phyloP scores from a whole-genome alignment of 306 rosid species.

The Clitoria ternatea region DNA sequence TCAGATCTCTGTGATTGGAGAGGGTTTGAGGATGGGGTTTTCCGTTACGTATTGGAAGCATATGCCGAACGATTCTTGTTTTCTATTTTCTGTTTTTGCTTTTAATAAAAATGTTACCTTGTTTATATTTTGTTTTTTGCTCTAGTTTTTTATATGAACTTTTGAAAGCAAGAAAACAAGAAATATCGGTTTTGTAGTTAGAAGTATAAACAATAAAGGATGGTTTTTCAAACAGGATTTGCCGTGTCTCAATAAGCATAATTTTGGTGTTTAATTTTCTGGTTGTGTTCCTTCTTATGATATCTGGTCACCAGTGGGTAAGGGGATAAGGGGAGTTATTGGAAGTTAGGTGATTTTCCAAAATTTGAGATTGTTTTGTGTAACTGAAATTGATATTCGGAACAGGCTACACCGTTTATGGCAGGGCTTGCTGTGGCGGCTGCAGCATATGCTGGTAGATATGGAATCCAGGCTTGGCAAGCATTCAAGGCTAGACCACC shows the following conservation, averaged over 20 bases:
- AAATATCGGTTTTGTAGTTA: too few relatives aligned
- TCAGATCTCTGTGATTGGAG: background rate
- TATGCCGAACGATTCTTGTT: too few relatives aligned
- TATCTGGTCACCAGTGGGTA: background rate
- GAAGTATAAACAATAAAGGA: too few relatives aligned
- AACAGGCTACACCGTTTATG: slow-evolving; percentile 56
- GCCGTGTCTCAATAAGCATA: background rate
- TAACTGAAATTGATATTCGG: slow-evolving; percentile 24
- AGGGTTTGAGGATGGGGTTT: background rate
- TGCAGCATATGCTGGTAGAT: slow-evolving; percentile 74
- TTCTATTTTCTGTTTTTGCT: too few relatives aligned
- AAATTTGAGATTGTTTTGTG: background rate
- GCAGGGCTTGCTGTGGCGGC: slow-evolving; percentile 78
- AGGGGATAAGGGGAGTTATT: background rate
- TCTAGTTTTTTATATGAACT: too few relatives aligned
- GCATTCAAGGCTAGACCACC: slow-evolving; percentile 58
- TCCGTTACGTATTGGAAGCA: background rate
- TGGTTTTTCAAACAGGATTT: too few relatives aligned
- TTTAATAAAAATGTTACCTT: too few relatives aligned
- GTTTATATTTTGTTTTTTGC: too few relatives aligned
- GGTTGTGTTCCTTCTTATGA: background rate
- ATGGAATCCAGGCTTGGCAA: slow-evolving; percentile 77
- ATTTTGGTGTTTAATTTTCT: background rate
- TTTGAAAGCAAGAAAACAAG: too few relatives aligned
- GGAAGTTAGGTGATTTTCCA: background rate